phyloP scores from a whole-genome alignment of 2,329 filamentous ascomycete species.

The Daldinia sp. region DNA sequence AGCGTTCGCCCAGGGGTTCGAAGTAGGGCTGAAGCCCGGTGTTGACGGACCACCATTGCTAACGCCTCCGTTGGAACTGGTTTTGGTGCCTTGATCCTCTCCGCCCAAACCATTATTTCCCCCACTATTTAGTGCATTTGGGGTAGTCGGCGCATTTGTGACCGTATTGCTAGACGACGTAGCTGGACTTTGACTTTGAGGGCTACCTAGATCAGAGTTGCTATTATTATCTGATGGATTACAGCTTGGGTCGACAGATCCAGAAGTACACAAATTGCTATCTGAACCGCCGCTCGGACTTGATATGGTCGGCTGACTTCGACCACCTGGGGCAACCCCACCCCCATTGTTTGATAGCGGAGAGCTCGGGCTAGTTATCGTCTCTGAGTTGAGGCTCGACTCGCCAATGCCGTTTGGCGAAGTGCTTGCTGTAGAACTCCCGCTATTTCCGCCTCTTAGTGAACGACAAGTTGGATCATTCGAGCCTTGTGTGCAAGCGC shows the following conservation, averaged over 20 bases:
- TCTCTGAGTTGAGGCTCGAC: not conserved
- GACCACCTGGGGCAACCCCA: conserved; percentile 8
- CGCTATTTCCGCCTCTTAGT: conserved; percentile 11
- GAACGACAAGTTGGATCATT: conserved; percentile 16
- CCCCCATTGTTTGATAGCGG: conserved; percentile 24
- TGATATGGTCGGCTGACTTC: conserved; percentile 14
- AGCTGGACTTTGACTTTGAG: conserved; percentile 10
- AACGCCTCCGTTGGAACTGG: conserved; percentile 17
- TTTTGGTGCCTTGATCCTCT: conserved; percentile 20
- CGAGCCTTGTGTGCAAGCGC: conserved; percentile 15
- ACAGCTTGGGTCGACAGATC: conserved; percentile 26
- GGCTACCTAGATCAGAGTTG: not conserved
- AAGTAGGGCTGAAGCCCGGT: conserved; percentile 10
- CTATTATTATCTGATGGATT: conserved; percentile 8
- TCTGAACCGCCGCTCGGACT: conserved; percentile 2
- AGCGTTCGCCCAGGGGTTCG: conserved; percentile 25
- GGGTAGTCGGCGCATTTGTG: conserved; percentile 9
- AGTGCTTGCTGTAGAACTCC: conserved; percentile 8
- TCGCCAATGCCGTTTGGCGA: conserved; percentile 15
- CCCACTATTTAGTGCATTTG: conserved; percentile 15
- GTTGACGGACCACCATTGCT: conserved; percentile 16
- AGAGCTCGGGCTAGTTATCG: conserved; percentile 17
- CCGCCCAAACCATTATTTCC: conserved; percentile 14
- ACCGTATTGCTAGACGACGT: conserved; percentile 2
- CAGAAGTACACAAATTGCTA: conserved; percentile 15